A percentile compares a stretch with the other conserved stretches of the same genome.
phyloP scores from a whole-genome alignment of 2,329 filamentous ascomycete species.

The Xenosphaeropsis pyriputrescens region DNA sequence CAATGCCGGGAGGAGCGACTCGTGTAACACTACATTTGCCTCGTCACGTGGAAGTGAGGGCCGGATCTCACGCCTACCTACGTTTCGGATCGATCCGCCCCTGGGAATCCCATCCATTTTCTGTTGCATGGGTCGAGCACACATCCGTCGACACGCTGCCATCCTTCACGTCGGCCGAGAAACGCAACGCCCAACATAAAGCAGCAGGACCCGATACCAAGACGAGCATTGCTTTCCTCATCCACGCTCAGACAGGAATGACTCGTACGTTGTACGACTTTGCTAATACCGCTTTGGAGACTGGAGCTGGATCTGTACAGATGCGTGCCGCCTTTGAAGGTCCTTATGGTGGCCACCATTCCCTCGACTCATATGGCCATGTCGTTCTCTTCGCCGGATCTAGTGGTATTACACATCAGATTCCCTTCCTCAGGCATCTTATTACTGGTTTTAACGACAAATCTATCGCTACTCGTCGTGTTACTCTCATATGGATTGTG shows the following conservation, averaged over 20 bases:
- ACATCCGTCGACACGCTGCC: constrained; percentile 24
- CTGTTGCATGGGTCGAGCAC: constrained; percentile 59
- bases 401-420: constrained; percentile 89
- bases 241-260: constrained; percentile 78
- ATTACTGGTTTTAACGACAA: constrained; percentile 53
- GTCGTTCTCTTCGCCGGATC: constrained; percentile 82
- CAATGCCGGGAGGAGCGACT: constrained; percentile 54
- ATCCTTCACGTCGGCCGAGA: constrained; percentile 25
- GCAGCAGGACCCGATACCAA: constrained; percentile 23
- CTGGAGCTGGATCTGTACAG: constrained; percentile 5
- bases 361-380: constrained; percentile 84
- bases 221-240: constrained; percentile 61
- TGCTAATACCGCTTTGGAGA: constrained; percentile 28
- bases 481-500: constrained; percentile 86
- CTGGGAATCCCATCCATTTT: constrained; percentile 69
- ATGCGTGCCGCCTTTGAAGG: constrained; percentile 71
- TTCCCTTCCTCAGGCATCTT: constrained; percentile 72
- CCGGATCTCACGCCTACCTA: constrained; percentile 63
- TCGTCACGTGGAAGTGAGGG: constrained; percentile 47
- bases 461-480: constrained; percentile 64
- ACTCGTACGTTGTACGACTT: constrained; percentile 68
- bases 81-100: constrained; percentile 50
- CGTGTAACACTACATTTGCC: constrained; percentile 58
- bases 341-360: constrained; percentile 73
- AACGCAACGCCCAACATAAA: constrained; percentile 10